phyloP scores from a whole-genome alignment of 306 rosid genomes.

The Macrotyloma uniflorum region DNA sequence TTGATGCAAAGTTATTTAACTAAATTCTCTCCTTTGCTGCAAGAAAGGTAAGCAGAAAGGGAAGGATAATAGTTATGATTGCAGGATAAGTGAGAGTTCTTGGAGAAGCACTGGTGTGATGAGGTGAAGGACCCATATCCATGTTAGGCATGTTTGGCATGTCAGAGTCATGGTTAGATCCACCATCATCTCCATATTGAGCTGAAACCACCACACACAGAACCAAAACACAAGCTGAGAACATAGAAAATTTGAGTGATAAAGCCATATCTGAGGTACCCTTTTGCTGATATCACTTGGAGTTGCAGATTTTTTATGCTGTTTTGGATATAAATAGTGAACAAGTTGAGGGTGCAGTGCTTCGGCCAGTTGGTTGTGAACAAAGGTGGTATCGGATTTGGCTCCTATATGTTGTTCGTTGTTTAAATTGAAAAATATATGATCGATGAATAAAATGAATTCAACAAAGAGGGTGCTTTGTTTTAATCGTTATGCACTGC shows the following conservation, averaged over 20 bases:
- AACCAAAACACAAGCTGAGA: slow-evolving; percentile 47
- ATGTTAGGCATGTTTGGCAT: slow-evolving; percentile 39
- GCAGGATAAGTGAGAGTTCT: slow-evolving; percentile 38
- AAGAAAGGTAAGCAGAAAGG: slow-evolving; percentile 42
- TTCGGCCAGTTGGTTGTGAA: slow-evolving; percentile 19
- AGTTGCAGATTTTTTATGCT: background rate
- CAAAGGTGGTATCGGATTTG: slow-evolving; percentile 10
- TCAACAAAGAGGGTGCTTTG: slow-evolving; percentile 25
- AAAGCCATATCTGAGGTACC: slow-evolving; percentile 42
- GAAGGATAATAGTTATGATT: slow-evolving; percentile 36
- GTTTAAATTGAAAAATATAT: background rate
- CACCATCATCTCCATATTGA: slow-evolving; percentile 34
- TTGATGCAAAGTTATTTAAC: background rate
- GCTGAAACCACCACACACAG: slow-evolving; percentile 45
- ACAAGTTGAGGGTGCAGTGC: background rate
- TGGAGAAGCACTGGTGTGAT: slow-evolving; percentile 16
- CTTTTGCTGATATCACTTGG: background rate
- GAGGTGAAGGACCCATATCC: slow-evolving; percentile 39
- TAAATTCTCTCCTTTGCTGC: slow-evolving; percentile 34
- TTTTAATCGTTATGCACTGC: slow-evolving; percentile 30
- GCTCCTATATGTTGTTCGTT: slow-evolving; percentile 15
- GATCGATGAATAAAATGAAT: background rate
- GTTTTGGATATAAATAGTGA: slow-evolving; percentile 35
- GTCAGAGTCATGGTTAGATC: background rate
- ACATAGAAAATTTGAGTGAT: slow-evolving; percentile 28